Conservation (phyloP, 768 basidiomycete genomes). For the Russula earlei region DNA sequence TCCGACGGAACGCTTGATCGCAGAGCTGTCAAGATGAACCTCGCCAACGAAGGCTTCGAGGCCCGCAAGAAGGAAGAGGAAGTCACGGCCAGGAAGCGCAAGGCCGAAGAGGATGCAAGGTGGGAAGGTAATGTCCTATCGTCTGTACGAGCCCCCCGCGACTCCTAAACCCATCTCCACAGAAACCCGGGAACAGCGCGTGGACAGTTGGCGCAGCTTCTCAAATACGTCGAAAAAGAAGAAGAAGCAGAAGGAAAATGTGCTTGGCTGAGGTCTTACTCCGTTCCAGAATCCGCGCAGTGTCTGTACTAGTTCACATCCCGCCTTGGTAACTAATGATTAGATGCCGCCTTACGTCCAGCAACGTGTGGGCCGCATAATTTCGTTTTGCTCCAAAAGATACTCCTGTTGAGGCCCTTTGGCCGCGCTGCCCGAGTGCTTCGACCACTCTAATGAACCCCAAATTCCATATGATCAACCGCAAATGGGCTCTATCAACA, state of each 20-base stretch:
- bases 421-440: not conserved
- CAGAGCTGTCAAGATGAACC: conserved; percentile 82
- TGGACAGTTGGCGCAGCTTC: conserved; percentile 78
- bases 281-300: not conserved
- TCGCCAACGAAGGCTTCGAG: conserved; percentile 87
- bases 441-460: not conserved
- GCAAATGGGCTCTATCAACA: not conserved
- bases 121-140: conserved; percentile 67
- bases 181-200: conserved; percentile 73
- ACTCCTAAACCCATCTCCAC: conserved; percentile 12
- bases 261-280: conserved; percentile 44
- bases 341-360: conserved; percentile 1
- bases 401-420: not conserved
- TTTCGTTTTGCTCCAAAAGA: not conserved
- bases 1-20: conserved; percentile 2
- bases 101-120: conserved; percentile 75
- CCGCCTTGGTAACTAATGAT: conserved; percentile 8
- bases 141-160: not conserved
- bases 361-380: not conserved
- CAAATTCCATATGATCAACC: not conserved
- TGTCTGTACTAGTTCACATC: conserved; percentile 13
- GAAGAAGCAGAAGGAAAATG: conserved; percentile 59
- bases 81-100: conserved; percentile 63
- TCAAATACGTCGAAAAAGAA: conserved; percentile 65
- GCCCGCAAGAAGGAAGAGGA: conserved; percentile 93